A percentile compares a stretch with the other conserved stretches of the same genome.
Conservation (phyloP, 257 asterid species). For the Penstemon newberryi region DNA sequence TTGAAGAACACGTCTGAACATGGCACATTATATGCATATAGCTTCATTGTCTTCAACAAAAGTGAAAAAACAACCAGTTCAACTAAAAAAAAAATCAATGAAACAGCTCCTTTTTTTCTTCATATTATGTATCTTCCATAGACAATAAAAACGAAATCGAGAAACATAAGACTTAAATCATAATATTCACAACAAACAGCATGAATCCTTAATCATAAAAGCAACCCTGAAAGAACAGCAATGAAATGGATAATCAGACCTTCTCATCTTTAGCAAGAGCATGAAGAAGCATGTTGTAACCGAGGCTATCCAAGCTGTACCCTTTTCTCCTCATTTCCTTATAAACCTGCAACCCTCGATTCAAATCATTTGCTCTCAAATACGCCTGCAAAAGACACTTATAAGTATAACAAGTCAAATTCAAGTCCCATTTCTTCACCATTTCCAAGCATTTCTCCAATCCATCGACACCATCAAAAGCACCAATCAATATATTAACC, state of each 20-base stretch:
- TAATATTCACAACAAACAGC: slow-evolving; percentile 8
- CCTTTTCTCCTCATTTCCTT: slow-evolving; percentile 61
- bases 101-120: neutral
- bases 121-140: neutral
- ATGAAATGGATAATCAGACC: slow-evolving; percentile 40
- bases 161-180: neutral
- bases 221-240: slow-evolving; percentile 7
- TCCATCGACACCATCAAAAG: slow-evolving; percentile 52
- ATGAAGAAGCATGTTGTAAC: slow-evolving; percentile 83
- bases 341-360: slow-evolving; percentile 55
- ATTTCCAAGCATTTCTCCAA: slow-evolving; percentile 64
- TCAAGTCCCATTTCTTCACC: slow-evolving; percentile 80
- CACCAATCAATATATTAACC: slow-evolving; percentile 71
- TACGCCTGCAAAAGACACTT: slow-evolving; percentile 89
- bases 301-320: slow-evolving; percentile 68
- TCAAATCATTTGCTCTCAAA: slow-evolving; percentile 55
- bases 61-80: neutral
- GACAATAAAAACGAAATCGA: neutral
- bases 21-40: neutral
- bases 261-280: slow-evolving; percentile 77
- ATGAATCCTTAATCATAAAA: neutral
- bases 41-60: neutral
- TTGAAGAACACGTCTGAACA: neutral
- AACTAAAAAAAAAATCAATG: neutral
- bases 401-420: slow-evolving; percentile 68